Evolutionary conservation across 257 asterid species (phyloP), one percentile per base, ranked within the genome.

Genomic region (Plantago elongata): DNA sequence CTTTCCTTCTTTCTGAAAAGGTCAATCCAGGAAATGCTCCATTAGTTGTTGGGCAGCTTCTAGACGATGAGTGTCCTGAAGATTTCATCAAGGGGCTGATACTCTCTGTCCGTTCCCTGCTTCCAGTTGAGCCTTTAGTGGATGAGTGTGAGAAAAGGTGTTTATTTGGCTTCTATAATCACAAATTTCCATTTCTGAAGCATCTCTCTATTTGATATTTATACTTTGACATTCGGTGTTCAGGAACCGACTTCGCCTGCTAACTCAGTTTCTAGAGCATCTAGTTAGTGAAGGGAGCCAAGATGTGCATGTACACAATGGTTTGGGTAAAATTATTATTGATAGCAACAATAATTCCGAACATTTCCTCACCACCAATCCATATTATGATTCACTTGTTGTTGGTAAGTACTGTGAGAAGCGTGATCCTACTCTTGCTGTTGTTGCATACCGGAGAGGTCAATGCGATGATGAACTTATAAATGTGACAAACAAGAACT

Each of bases 261-360:
- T 93, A 64, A 89, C 99, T 63, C 99, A 93, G 61, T 93, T 93
- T 69, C 70, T 93, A 90, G 99, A 93, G 90, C 97, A 89, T 81
- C 99, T 93, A 72, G 99, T 93, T 86, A 89, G 96, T 56, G 99
- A 93, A 78, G 99, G 99, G 74, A 89, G 97, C 78, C 97, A 93
- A 75, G 99, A 93, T 75, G 99, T 93, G 48, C 99, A 93, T 65
- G 99, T 93, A 43, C 99, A 93, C 84, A 93, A 93, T 74, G 97
- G 97, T 60, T 80, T 93, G 82, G 99, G 99, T 64, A 93, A 93
- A 84, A 93, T 93, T 77, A 89, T 93, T 57, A 93, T 93, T 62
- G 99, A 93, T 58, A 90, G 97, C 82, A 93, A 93, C 71, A 93
- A 93, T 81, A 93, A 93, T 57, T 95, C 99, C 3, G 99, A 93